Evolutionary conservation across 78 protist genomes (phyloP).

Genomic region (Dictyostelium intermedium): DNA sequence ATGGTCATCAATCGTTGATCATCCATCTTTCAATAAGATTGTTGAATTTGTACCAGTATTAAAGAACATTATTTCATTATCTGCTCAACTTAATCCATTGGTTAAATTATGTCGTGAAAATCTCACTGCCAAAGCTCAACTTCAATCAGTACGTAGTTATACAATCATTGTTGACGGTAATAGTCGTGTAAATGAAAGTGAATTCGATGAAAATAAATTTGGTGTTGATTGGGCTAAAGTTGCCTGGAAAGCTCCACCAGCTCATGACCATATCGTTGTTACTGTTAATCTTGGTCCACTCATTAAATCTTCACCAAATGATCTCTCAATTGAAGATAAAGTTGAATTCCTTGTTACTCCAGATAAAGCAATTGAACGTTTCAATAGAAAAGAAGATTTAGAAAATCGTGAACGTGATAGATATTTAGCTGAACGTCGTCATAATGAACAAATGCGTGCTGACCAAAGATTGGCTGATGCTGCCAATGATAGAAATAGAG

Average conservation of each 20-base stretch:
- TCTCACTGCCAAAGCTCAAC: background rate
- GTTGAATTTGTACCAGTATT: slow-evolving; percentile 18
- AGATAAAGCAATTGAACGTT: slow-evolving; percentile 34
- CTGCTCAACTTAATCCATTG: slow-evolving; percentile 27
- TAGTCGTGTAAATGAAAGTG: slow-evolving; percentile 34
- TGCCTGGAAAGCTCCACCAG: slow-evolving; percentile 14
- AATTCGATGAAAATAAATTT: slow-evolving; percentile 44
- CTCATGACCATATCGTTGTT: slow-evolving; percentile 34
- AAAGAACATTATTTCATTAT: background rate
- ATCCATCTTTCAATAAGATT: background rate
- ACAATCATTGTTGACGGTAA: slow-evolving; percentile 39
- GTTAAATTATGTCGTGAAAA: slow-evolving; percentile 63
- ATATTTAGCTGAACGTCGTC: background rate
- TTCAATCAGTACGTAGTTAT: slow-evolving; percentile 7
- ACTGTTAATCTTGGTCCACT: slow-evolving; percentile 9
- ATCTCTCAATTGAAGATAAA: slow-evolving; percentile 28
- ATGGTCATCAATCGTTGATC: slow-evolving; percentile 41
- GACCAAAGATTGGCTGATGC: slow-evolving; percentile 26
- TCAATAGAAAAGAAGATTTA: slow-evolving; percentile 20
- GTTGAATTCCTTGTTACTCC: slow-evolving; percentile 63
- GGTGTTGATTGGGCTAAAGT: slow-evolving; percentile 78
- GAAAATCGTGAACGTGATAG: background rate
- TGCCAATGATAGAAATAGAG: slow-evolving; percentile 1
- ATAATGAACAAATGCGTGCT: slow-evolving; percentile 2
- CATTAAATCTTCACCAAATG: background rate